phyloP scores from a whole-genome alignment of 1,139 yeast genomes.

The Ogataea hybrid region DNA sequence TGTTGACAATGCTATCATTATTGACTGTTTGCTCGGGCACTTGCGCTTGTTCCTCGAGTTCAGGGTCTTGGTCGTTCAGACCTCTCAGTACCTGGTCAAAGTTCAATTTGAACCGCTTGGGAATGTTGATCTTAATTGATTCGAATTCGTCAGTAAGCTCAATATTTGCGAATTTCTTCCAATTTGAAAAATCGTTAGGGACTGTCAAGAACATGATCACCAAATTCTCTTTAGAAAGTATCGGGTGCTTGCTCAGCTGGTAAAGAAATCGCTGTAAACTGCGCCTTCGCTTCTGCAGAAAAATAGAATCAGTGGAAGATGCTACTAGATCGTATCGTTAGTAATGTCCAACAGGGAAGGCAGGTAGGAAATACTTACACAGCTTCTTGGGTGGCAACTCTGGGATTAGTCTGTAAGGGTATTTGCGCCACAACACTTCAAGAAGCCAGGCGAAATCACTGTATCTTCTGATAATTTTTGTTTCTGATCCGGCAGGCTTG shows the following conservation, averaged over 20 bases:
- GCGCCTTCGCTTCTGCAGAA: slow-evolving; percentile 77
- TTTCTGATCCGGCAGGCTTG: slow-evolving; percentile 26
- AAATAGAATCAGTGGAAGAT: slow-evolving; percentile 66
- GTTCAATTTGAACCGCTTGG: slow-evolving; percentile 33
- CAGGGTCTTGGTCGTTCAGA: slow-evolving; percentile 25
- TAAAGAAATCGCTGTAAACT: slow-evolving; percentile 81
- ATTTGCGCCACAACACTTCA: slow-evolving; percentile 70
- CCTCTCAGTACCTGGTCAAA: slow-evolving; percentile 42
- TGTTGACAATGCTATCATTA: slow-evolving; percentile 28
- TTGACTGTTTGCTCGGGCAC: slow-evolving; percentile 6
- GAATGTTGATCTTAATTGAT: slow-evolving; percentile 50
- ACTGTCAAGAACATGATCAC: slow-evolving; percentile 80
- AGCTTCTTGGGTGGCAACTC: slow-evolving; percentile 83
- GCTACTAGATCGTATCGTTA: slow-evolving; percentile 37
- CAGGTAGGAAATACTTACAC: slow-evolving; percentile 43
- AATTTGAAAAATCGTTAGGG: slow-evolving; percentile 74
- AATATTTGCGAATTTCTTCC: slow-evolving; percentile 80
- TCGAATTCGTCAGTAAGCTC: slow-evolving; percentile 76
- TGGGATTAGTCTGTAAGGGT: slow-evolving; percentile 86
- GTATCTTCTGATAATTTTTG: slow-evolving; percentile 78
- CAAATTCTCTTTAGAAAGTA: slow-evolving; percentile 66
- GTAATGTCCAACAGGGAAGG: slow-evolving; percentile 12
- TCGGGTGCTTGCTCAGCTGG: slow-evolving; percentile 80
- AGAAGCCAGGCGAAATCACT: slow-evolving; percentile 88
- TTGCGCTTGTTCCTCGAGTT: slow-evolving; percentile 13